Evolutionary conservation across 1,139 yeast species (phyloP).

Genomic region (Taphrina wiesneri): DNA sequence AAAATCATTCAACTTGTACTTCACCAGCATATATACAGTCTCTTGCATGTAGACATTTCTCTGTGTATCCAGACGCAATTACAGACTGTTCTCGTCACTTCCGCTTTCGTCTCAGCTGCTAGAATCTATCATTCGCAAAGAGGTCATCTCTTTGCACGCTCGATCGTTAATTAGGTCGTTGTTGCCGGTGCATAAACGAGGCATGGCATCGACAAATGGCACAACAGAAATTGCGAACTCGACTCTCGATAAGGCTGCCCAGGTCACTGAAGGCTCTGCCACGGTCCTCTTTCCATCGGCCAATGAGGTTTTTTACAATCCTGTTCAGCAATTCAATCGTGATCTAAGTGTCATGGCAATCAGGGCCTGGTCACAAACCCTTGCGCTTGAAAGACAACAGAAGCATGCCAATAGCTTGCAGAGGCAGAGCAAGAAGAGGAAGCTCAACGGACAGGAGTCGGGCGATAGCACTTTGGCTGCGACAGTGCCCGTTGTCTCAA

Average conservation of each 20-base stretch:
- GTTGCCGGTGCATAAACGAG: neutral
- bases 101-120: too few species aligned
- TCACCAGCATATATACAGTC: neutral
- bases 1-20: neutral
- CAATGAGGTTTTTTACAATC: conserved; percentile 85
- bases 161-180: neutral
- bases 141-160: neutral
- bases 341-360: conserved; percentile 85
- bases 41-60: neutral
- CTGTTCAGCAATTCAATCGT: conserved; percentile 93
- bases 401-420: conserved; percentile 46
- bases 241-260: conserved; percentile 34
- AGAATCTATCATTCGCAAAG: neutral
- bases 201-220: neutral
- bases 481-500: neutral
- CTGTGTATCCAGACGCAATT: neutral
- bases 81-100: too few species aligned
- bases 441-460: conserved; percentile 17
- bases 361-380: conserved; percentile 75
- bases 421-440: conserved; percentile 42
- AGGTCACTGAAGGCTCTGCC: conserved; percentile 77
- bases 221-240: neutral
- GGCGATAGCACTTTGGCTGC: neutral
- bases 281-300: conserved; percentile 72
- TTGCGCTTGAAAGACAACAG: conserved; percentile 44